A percentile compares a stretch with the other conserved stretches of the same genome.
Conservation (phyloP, 176 grass and related monocot species). For the Eleusine coracana region DNA sequence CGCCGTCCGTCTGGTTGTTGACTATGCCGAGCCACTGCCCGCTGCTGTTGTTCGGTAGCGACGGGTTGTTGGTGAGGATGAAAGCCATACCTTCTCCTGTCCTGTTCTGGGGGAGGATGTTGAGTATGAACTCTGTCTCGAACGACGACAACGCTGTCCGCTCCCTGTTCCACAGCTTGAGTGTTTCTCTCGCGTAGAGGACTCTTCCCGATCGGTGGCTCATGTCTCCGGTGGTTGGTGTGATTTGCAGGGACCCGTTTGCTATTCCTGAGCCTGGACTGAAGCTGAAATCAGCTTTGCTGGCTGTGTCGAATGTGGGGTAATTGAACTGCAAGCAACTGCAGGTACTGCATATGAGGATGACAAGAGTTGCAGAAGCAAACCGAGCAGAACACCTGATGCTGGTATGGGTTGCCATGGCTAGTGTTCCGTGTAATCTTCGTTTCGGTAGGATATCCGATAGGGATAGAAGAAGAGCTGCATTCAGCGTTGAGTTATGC, state of each 20-base stretch:
- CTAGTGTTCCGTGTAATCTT: background rate
- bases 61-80: conserved; percentile 51
- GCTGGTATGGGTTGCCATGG: background rate
- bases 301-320: conserved; percentile 11
- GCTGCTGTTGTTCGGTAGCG: conserved; percentile 43
- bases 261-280: conserved; percentile 18
- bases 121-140: conserved; percentile 44
- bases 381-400: background rate
- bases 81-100: conserved; percentile 58
- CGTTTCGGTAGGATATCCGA: background rate
- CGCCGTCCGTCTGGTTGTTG: conserved; percentile 30
- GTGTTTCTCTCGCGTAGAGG: conserved; percentile 26
- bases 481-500: background rate
- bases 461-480: background rate
- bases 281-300: conserved; percentile 38
- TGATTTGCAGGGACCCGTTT: conserved; percentile 49
- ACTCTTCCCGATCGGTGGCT: conserved; percentile 41
- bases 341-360: conserved; percentile 6
- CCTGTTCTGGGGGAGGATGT: conserved; percentile 40
- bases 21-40: conserved; percentile 50
- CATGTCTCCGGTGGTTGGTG: conserved; percentile 37
- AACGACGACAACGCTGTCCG: conserved; percentile 37
- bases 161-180: conserved; percentile 40
- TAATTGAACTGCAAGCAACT: conserved; percentile 46
- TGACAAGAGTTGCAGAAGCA: background rate